Evolutionary conservation across 495 filamentous ascomycete genomes (phyloP).

Genomic region (Podospora appendiculata): DNA sequence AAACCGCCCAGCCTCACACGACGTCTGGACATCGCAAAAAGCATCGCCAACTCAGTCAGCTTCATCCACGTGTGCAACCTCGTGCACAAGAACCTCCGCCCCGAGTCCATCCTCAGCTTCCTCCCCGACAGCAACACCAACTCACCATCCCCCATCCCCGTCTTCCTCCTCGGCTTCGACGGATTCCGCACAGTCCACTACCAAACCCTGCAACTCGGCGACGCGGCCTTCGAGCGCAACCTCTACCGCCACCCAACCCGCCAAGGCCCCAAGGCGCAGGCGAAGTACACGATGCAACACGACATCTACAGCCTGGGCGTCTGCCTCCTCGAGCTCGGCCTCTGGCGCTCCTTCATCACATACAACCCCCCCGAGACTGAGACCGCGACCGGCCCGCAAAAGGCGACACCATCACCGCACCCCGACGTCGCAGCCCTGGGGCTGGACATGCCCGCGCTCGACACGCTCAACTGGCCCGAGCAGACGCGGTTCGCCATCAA

Average conservation of each 20-base stretch:
- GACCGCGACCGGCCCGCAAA: too few relatives aligned
- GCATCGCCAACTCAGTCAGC: conserved; percentile 36
- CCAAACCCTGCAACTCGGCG: conserved; percentile 28
- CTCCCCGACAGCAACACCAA: neutral
- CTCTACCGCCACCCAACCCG: conserved; percentile 52
- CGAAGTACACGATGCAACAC: conserved; percentile 49
- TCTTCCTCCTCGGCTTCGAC: conserved; percentile 47
- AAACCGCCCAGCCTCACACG: conserved; percentile 1
- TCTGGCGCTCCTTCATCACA: conserved; percentile 45
- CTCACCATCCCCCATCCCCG: neutral
- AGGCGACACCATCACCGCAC: neutral
- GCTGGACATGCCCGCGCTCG: neutral
- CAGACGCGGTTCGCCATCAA: conserved; percentile 15
- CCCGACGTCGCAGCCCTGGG: neutral
- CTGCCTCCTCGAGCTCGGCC: conserved; percentile 49
- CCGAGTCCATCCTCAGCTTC: conserved; percentile 45
- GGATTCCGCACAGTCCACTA: conserved; percentile 33
- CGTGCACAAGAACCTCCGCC: conserved; percentile 53
- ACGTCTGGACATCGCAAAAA: conserved; percentile 30
- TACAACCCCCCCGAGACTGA: conserved; percentile 7
- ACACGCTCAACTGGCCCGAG: too few relatives aligned
- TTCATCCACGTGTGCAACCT: conserved; percentile 45
- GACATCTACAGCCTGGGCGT: conserved; percentile 48
- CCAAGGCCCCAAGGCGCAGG: conserved; percentile 33
- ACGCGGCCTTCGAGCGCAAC: conserved; percentile 38